These are phyloP conservation scores for Phalaenopsis aphrodite DNA, from an alignment of 106 monocot genomes.

Conservation along the genomic window DNA sequence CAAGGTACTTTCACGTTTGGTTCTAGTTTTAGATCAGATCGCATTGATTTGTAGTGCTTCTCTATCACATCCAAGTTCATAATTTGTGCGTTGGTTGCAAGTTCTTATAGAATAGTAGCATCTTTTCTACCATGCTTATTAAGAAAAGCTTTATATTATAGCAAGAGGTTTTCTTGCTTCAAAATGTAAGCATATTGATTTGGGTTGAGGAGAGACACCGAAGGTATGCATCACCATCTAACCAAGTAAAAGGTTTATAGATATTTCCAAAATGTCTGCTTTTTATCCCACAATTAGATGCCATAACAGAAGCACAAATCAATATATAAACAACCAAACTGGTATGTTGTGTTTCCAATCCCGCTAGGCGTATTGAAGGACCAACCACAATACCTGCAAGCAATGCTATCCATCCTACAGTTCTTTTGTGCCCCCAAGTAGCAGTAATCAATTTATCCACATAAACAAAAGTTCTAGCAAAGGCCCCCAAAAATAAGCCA, in stretches of 20 bases:
- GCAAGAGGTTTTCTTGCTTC: conserved; percentile 87
- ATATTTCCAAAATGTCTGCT: conserved; percentile 78
- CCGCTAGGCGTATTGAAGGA: conserved; percentile 91
- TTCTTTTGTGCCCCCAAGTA: conserved; percentile 59
- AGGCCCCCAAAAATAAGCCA: conserved; percentile 80
- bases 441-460: conserved; percentile 79
- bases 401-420: conserved; percentile 84
- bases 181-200: conserved; percentile 88
- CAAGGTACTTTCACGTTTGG: conserved; percentile 91
- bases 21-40: conserved; percentile 72
- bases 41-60: conserved; percentile 65
- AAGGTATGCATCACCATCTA: conserved; percentile 87
- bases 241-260: conserved; percentile 90
- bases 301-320: conserved; percentile 83
- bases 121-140: conserved; percentile 95
- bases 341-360: conserved; percentile 73
- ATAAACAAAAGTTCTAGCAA: conserved; percentile 83
- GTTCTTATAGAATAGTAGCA: conserved; percentile 44
- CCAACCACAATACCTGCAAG: conserved; percentile 85
- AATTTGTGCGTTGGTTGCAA: conserved; percentile 41
- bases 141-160: conserved; percentile 80
- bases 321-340: conserved; percentile 88
- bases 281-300: conserved; percentile 96
- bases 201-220: conserved; percentile 97
- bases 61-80: conserved; percentile 58